Evolutionary conservation across 441 rosid species (phyloP), one percentile per base, ranked within the genome.

Genomic region (Adansonia grandidieri): DNA sequence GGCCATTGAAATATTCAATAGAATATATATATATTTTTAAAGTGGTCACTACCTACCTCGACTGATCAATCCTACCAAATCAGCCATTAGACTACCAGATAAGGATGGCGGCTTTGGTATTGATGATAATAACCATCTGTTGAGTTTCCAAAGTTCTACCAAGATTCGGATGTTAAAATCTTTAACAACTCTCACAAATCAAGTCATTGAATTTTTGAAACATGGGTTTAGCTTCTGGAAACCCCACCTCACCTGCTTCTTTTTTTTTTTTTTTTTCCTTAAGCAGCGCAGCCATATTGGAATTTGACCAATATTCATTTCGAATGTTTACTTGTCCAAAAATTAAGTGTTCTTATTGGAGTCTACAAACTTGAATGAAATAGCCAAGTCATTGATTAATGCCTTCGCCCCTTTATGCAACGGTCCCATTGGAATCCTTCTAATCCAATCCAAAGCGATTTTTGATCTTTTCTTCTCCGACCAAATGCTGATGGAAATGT

Each of bases 31-130:
- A 24, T 24, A 24, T 24, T 73, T 57, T 9, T 20, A 5, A 50
- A 57, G 51, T 42, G 82, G 77, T 73, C 68, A 75, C 42, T 74
- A 64, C 56, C 51, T 45, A 79, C 71, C 80, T 79, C 77, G 84
- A 81, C 81, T 24, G 47, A 9, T 74, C 50, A 62, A 2, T 66
- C 61, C 69, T 77, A 61, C 64, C 65, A 53, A 24, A 68, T 48
- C 68, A 45, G 84, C 73, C 68, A 56, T 9, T 32, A 42, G 66
- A 20, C 76, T 54, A 28, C 53, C 61, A 3, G 14, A 57, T 73
- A 44, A 50, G 60, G 77, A 78, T 77, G 85, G 80, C 74, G 73
- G 81, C 83, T 79, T 69, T 48, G 73, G 24, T 73, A 40, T 69
- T 42, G 53, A 4, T 48, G 4, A 50, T 61, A 9, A 67, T 68